These are phyloP conservation scores for Aspergillus fischeri DNA, from an alignment of 2,329 filamentous ascomycete species.

Conservation along the genomic window DNA sequence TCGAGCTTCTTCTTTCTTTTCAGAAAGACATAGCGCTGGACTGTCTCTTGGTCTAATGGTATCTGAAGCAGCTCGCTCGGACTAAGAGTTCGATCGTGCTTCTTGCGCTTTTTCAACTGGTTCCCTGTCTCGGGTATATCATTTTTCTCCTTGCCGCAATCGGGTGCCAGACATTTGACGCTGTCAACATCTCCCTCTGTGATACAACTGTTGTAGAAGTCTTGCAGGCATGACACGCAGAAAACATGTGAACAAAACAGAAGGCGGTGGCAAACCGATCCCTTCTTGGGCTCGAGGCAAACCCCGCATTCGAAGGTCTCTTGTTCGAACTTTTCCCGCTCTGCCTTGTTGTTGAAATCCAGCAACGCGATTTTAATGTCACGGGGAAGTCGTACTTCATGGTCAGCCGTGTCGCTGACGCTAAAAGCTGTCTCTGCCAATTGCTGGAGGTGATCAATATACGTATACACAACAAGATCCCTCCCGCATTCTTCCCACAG, in stretches of 20 bases:
- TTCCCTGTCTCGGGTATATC: conserved; percentile 11
- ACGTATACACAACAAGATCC: conserved; percentile 55
- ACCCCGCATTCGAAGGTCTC: conserved; percentile 85
- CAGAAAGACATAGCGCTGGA: conserved; percentile 81
- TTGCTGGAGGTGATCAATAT: conserved; percentile 59
- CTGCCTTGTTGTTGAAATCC: conserved; percentile 72
- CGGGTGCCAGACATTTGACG: conserved; percentile 75
- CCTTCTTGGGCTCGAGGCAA: conserved; percentile 90
- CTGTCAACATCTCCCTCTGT: conserved; percentile 74
- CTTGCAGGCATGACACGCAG: conserved; percentile 78
- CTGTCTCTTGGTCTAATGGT: conserved; percentile 64
- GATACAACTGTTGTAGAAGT: conserved; percentile 88
- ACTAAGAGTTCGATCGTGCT: conserved; percentile 65
- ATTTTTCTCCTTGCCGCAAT: conserved; percentile 65
- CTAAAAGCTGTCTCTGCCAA: conserved; percentile 54
- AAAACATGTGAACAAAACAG: conserved; percentile 86
- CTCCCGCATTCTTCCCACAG: conserved; percentile 60
- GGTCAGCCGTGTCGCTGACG: conserved; percentile 37
- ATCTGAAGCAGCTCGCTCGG: conserved; percentile 82
- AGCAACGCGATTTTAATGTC: conserved; percentile 65
- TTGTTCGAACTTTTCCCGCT: conserved; percentile 70
- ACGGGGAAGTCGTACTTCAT: conserved; percentile 45
- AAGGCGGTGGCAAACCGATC: conserved; percentile 73
- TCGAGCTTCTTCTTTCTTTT: conserved; percentile 93
- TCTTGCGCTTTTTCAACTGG: conserved; percentile 47